A percentile compares a stretch with the other conserved stretches of the same genome.
phyloP scores from a whole-genome alignment of 495 filamentous ascomycete species.

The Hyphodiscus hymeniophilus region DNA sequence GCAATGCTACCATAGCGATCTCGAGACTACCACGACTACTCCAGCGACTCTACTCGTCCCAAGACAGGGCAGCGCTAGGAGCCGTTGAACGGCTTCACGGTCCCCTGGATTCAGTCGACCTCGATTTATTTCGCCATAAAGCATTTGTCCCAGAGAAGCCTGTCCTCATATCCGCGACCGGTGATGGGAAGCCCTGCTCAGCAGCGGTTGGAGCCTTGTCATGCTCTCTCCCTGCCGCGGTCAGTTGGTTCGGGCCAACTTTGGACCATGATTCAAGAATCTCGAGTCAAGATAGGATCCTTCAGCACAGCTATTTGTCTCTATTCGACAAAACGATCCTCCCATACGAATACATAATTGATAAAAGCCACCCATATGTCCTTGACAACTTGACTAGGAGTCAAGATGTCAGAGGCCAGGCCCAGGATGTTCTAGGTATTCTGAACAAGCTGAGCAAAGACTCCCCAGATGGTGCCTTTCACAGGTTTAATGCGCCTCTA shows the following conservation, averaged over 20 bases:
- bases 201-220: neutral
- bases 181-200: neutral
- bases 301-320: slow-evolving; percentile 9
- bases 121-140: slow-evolving; percentile 16
- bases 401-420: neutral
- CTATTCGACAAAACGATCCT: slow-evolving; percentile 17
- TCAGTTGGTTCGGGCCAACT: slow-evolving; percentile 15
- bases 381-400: neutral
- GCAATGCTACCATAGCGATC: no score
- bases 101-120: slow-evolving; percentile 9
- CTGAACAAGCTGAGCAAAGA: neutral
- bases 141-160: slow-evolving; percentile 22
- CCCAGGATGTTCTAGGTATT: neutral
- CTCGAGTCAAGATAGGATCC: neutral
- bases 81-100: slow-evolving; percentile 6
- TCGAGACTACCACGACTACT: no score
- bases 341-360: slow-evolving; percentile 17
- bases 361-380: neutral
- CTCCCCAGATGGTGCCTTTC: slow-evolving; percentile 3
- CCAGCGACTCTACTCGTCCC: no score
- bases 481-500: slow-evolving; percentile 17
- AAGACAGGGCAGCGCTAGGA: neutral
- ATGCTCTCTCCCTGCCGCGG: slow-evolving; percentile 12
- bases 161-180: slow-evolving; percentile 14
- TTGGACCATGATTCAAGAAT: neutral